These are phyloP conservation scores for Coleophoma cylindrospora DNA, from an alignment of 2,329 filamentous ascomycete genomes.

Conservation along the genomic window DNA sequence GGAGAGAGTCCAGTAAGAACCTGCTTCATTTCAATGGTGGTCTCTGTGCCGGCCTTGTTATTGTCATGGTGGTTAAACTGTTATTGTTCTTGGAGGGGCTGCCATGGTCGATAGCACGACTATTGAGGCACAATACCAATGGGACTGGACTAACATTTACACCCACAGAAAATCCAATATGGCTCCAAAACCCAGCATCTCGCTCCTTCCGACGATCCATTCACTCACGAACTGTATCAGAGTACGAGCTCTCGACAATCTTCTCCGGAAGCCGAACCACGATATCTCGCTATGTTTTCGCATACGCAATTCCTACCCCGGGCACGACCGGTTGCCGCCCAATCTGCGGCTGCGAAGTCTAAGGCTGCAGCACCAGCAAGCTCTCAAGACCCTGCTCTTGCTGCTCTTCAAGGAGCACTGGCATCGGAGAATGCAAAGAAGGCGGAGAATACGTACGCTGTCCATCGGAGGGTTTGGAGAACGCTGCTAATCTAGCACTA, in stretches of 20 bases:
- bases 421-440: slow-evolving; percentile 39
- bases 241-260: neutral
- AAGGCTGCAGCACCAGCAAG: slow-evolving; percentile 30
- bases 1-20: slow-evolving; percentile 54
- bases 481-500: slow-evolving; percentile 27
- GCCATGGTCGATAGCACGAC: slow-evolving; percentile 3
- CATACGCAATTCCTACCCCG: slow-evolving; percentile 1
- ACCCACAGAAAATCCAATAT: slow-evolving; percentile 46
- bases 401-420: slow-evolving; percentile 40
- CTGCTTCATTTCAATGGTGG: slow-evolving; percentile 5
- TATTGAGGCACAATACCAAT: slow-evolving; percentile 9
- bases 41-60: neutral
- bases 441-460: slow-evolving; percentile 38
- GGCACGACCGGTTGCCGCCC: neutral
- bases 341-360: slow-evolving; percentile 11
- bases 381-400: slow-evolving; percentile 45
- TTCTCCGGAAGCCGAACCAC: neutral
- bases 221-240: slow-evolving; percentile 48
- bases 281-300: neutral
- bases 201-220: slow-evolving; percentile 36
- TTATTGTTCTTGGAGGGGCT: slow-evolving; percentile 1
- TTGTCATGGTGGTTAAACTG: neutral
- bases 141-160: slow-evolving; percentile 6
- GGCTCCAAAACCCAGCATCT: slow-evolving; percentile 45
- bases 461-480: slow-evolving; percentile 10